phyloP scores from a whole-genome alignment of 2,329 filamentous ascomycete genomes.

The Nemania diffusa region DNA sequence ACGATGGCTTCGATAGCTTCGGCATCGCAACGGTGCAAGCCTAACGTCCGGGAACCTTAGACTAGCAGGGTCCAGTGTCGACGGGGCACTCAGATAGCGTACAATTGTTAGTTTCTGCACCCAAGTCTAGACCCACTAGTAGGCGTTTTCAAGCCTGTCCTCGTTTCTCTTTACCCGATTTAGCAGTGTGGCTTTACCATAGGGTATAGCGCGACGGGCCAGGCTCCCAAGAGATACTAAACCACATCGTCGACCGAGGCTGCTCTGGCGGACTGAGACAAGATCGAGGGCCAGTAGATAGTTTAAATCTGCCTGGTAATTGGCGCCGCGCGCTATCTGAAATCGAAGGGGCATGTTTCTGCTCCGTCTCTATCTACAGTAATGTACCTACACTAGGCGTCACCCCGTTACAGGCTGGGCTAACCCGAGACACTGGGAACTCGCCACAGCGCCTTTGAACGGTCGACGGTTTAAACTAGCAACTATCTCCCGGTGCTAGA shows the following conservation, averaged over 20 bases:
- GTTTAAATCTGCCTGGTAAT: slow-evolving; percentile 21
- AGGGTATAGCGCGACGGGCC: slow-evolving; percentile 38
- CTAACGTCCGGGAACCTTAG: slow-evolving; percentile 30
- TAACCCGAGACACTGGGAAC: slow-evolving; percentile 27
- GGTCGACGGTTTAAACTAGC: slow-evolving; percentile 28
- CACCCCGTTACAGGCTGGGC: slow-evolving; percentile 1
- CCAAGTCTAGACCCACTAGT: slow-evolving; percentile 41
- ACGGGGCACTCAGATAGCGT: slow-evolving; percentile 25
- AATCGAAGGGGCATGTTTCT: not conserved
- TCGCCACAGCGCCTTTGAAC: slow-evolving; percentile 24
- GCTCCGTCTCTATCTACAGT: not conserved
- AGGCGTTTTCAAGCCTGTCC: slow-evolving; percentile 43
- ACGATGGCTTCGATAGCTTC: slow-evolving; percentile 38
- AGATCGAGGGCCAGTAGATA: slow-evolving; percentile 16
- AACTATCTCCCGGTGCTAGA: slow-evolving; percentile 30
- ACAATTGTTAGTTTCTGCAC: slow-evolving; percentile 26
- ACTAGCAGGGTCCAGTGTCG: slow-evolving; percentile 19
- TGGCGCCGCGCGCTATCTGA: slow-evolving; percentile 26
- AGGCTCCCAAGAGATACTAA: slow-evolving; percentile 26
- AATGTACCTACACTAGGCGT: not conserved
- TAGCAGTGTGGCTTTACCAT: slow-evolving; percentile 40
- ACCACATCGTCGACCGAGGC: slow-evolving; percentile 28
- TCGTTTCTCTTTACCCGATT: slow-evolving; percentile 48
- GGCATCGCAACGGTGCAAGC: slow-evolving; percentile 34
- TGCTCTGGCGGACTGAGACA: slow-evolving; percentile 32